Evolutionary conservation across 805 yeast species (phyloP), one percentile per base, ranked within the genome.

Genomic region (Metschnikowia bowlesiae): DNA sequence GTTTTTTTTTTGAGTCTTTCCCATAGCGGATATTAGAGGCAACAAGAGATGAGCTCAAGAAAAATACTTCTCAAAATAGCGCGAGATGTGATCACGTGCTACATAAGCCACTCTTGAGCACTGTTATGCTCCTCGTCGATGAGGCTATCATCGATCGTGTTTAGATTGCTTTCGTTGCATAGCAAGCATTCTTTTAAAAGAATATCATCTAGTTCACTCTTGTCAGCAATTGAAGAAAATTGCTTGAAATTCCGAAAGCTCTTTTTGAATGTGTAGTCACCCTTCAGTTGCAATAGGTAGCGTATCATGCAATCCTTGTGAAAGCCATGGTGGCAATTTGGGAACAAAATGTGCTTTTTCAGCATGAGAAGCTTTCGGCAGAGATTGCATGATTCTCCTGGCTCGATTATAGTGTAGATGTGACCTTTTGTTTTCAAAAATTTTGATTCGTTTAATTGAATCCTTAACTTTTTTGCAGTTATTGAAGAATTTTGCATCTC

Each of bases 1-100:
- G 66, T 89, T 85, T 72, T 91, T 91, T 82, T 91, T 91, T 66
- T 91, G 96, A 40, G 94, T 82, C 68, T 83, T 89, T 71, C 96
- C 97, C 96, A 88, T 88, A 42, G 33, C 46, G 26, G 46, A 35
- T 32, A 29, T 31, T 46, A 46, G 46, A 37, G 13, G 46, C 44
- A 46, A 41, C 30, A 45, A 32, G 54, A 39, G 51, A 49, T 52
- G 51, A 49, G 55, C 46, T 42, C 32, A 37, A 44, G 47, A 40
- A 35, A 46, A 38, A 11, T 44, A 29, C 34, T 35, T 35, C 31
- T 29, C 39, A 46, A 44, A 41, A 34, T 33, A 53, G 36, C 44
- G 49, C 46, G 53, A 28, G 50, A 46, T 35, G 41, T 39, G 30
- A 47, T 51, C 58, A 55, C 56, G 58, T 50, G 56, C 44, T 49